These are phyloP conservation scores for Komagataea norvegica DNA, from an alignment of 1,139 yeast species.

Conservation along the genomic window DNA sequence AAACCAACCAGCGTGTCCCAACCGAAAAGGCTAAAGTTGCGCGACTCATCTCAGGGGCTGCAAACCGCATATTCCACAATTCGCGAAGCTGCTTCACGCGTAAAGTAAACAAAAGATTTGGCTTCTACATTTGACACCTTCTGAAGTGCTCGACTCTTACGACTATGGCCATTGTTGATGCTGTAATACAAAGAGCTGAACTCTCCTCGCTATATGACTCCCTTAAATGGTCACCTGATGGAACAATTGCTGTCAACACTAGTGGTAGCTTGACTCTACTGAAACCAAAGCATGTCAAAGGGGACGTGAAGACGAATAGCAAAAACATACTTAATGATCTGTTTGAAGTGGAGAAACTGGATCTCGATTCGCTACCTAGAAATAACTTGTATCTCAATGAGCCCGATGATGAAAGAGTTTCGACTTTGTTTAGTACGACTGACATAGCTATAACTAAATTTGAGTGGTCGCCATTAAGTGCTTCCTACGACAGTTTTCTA, in stretches of 20 bases:
- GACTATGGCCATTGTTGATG: slow-evolving; percentile 13
- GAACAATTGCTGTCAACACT: slow-evolving; percentile 23
- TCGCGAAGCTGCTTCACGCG: no score
- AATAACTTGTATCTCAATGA: slow-evolving; percentile 12
- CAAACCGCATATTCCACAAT: no score
- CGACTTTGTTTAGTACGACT: slow-evolving; percentile 15
- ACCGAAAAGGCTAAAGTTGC: no score
- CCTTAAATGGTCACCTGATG: slow-evolving; percentile 23
- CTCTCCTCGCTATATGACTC: slow-evolving; percentile 11
- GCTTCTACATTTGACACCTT: no score
- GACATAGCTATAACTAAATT: slow-evolving; percentile 13
- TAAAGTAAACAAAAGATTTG: slow-evolving; percentile 29
- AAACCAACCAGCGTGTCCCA: no score
- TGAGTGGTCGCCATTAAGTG: slow-evolving; percentile 22
- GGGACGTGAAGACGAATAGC: slow-evolving; percentile 9
- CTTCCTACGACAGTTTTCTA: slow-evolving; percentile 12
- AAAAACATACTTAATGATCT: slow-evolving; percentile 12
- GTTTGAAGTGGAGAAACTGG: slow-evolving; percentile 16
- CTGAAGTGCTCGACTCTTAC: no score
- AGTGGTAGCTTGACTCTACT: slow-evolving; percentile 18
- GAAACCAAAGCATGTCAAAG: slow-evolving; percentile 22
- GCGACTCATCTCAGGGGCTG: no score
- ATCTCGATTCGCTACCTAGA: slow-evolving; percentile 13
- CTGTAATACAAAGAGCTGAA: slow-evolving; percentile 17
- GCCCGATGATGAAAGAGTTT: slow-evolving; percentile 17